These are phyloP conservation scores for Avena eriantha DNA, from an alignment of 176 grass and related monocot species.

Conservation along the genomic window DNA sequence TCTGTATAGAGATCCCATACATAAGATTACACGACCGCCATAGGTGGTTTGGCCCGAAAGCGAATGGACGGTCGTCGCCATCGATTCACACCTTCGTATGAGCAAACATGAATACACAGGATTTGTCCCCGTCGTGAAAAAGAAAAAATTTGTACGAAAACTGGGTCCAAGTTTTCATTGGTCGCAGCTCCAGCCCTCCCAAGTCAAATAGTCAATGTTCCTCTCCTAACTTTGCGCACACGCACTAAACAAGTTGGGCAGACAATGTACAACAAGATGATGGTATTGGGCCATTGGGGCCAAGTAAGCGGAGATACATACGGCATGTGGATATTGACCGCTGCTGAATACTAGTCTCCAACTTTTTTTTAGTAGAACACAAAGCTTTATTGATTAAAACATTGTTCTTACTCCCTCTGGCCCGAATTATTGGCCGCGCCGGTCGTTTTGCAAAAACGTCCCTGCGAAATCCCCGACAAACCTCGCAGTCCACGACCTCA, in stretches of 20 bases:
- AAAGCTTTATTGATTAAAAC: no score
- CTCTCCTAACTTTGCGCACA: not conserved
- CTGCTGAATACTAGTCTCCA: not conserved
- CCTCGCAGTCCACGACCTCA: no score
- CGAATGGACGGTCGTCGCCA: not conserved
- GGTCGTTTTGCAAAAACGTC: no score
- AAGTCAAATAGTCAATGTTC: conserved; percentile 30
- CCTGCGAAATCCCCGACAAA: no score
- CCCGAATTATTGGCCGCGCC: no score
- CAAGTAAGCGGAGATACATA: not conserved
- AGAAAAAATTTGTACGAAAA: not conserved
- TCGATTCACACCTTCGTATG: not conserved
- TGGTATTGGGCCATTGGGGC: conserved; percentile 12
- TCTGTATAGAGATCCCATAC: not conserved
- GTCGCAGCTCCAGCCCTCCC: not conserved
- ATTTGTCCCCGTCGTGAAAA: not conserved
- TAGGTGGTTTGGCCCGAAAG: not conserved
- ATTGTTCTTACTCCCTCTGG: no score
- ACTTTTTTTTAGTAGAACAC: no score
- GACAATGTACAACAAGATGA: not conserved
- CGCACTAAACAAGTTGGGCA: conserved; percentile 5
- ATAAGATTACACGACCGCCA: no score
- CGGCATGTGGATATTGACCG: not conserved
- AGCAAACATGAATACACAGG: not conserved
- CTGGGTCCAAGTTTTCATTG: not conserved